These are phyloP conservation scores for Flaveria floridana DNA, from an alignment of 140 eudicot species.

Conservation along the genomic window DNA sequence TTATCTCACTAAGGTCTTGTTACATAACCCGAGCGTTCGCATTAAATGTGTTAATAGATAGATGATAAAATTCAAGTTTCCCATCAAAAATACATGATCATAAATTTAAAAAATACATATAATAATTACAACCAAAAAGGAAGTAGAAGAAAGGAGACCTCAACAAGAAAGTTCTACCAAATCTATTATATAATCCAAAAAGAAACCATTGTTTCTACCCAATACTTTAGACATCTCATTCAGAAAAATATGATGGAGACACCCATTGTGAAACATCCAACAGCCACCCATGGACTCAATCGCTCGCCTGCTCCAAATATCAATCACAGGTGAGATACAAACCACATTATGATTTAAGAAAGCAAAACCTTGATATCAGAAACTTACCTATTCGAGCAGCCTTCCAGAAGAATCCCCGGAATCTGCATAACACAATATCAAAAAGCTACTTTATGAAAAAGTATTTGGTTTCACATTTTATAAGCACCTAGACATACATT, in stretches of 20 bases:
- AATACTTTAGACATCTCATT: constrained; percentile 11
- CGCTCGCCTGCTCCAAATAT: constrained; percentile 72
- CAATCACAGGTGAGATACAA: background rate
- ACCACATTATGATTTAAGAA: background rate
- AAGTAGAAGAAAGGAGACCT: constrained; percentile 17
- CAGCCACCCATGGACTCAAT: constrained; percentile 95
- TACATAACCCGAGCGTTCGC: background rate
- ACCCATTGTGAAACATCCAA: constrained; percentile 94
- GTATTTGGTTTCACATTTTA: too few species aligned
- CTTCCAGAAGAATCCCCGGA: constrained; percentile 98
- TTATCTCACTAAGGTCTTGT: background rate
- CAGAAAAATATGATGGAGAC: constrained; percentile 86
- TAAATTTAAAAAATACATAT: background rate
- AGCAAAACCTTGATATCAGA: background rate
- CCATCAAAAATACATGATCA: constrained; percentile 3
- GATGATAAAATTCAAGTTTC: background rate
- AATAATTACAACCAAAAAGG: constrained; percentile 9
- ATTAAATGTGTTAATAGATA: background rate
- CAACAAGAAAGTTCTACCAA: constrained; percentile 25
- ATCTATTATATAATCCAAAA: constrained; percentile 22
- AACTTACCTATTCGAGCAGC: constrained; percentile 91
- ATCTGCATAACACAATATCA: constrained; percentile 51
- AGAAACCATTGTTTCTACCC: constrained; percentile 1
- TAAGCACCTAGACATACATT: too few species aligned
- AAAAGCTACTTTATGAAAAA: background rate